A percentile compares a stretch with the other conserved stretches of the same genome.
phyloP scores from a whole-genome alignment of 768 basidiomycete genomes.

The Pleurotus cornucopiae region DNA sequence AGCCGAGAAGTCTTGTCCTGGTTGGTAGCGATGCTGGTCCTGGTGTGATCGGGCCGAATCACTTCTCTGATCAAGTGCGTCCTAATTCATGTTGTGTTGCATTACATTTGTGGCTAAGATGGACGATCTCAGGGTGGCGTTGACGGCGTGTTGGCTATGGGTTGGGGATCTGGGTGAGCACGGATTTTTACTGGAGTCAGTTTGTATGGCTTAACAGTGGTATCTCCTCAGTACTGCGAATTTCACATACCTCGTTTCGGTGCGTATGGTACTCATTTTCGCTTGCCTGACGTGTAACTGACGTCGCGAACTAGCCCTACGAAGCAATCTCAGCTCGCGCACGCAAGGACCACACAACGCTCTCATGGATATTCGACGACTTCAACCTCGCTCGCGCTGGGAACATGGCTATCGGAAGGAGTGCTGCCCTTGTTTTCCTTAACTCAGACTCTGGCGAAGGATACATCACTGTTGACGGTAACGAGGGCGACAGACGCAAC shows the following conservation, averaged over 20 bases:
- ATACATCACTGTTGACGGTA: slow-evolving; percentile 78
- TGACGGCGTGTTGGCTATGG: slow-evolving; percentile 80
- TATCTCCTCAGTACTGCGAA: slow-evolving; percentile 46
- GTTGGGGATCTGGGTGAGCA: slow-evolving; percentile 79
- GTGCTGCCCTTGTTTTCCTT: slow-evolving; percentile 77
- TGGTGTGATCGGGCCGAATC: slow-evolving; percentile 63
- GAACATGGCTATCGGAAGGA: slow-evolving; percentile 41
- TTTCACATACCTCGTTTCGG: slow-evolving; percentile 77
- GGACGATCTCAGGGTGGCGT: slow-evolving; percentile 36
- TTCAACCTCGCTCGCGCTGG: slow-evolving; percentile 54
- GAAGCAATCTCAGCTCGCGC: slow-evolving; percentile 79
- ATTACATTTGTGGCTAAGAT: too few species aligned
- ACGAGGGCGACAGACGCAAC: slow-evolving; percentile 71
- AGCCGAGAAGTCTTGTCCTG: slow-evolving; percentile 54
- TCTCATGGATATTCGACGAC: slow-evolving; percentile 71
- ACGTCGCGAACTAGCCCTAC: slow-evolving; percentile 45
- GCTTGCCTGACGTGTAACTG: not conserved
- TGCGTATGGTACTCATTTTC: slow-evolving; percentile 24
- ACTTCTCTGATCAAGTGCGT: slow-evolving; percentile 44
- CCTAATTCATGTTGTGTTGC: too few species aligned
- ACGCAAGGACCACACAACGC: slow-evolving; percentile 53
- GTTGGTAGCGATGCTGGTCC: slow-evolving; percentile 68
- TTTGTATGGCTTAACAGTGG: not conserved
- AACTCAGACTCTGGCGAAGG: slow-evolving; percentile 82
- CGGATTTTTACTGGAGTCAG: not conserved